Base-by-base conservation (phyloP, 805 yeast genomes). In the Lipomyces spencermartinsiae region DNA sequence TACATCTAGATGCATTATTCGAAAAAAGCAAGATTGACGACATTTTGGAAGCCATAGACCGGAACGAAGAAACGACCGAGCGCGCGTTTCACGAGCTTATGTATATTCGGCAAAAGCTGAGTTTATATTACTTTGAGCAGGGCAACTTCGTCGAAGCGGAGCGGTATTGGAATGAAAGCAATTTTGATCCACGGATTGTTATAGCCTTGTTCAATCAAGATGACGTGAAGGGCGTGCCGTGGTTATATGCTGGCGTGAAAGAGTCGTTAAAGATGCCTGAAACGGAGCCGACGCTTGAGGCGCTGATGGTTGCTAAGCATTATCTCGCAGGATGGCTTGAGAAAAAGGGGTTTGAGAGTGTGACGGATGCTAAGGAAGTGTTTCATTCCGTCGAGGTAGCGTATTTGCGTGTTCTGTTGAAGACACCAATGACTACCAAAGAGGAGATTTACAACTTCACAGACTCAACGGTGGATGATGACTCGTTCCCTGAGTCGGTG, bases 61-160 rank as follows among this genome's bases (percentile, higher is more conserved):
- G 60, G 43, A 63, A 69, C 10, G 72, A 70, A 16, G 72, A 64
- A 57, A 70, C 78, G 1, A 77, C 79, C 12, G 84, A 82, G 67
- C 74, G 77, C 6, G 80, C 77, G 1, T 78, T 79, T 16, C 69
- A 77, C 8, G 82, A 82, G 65, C 71, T 79, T 2, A 79, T 83
- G 54, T 83, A 81, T 63, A 67, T 83, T 25, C 80, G 80, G 39
- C 72, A 78, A n/a, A 71, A 77, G 55, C 70, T 82, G 2, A 81
- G 78, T 0, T 61, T 83, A 16, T 69, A 71, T 14, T 78, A 78
- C 58, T 68, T 80, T 25, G 66, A 73, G 19, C 69, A 66, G 12
- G 69, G 66, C 3, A 74, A 73, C 10, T 73, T 70, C 62, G 63
- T 65, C 2, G 73, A 70, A 1, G 78, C 80, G 1, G 65, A 77